Percentiles rank a stretch among this genome's conserved stretches.
These are phyloP conservation scores for Mortierella antarctica DNA, from an alignment of 192 early-diverging fungal species.

Conservation along the genomic window DNA sequence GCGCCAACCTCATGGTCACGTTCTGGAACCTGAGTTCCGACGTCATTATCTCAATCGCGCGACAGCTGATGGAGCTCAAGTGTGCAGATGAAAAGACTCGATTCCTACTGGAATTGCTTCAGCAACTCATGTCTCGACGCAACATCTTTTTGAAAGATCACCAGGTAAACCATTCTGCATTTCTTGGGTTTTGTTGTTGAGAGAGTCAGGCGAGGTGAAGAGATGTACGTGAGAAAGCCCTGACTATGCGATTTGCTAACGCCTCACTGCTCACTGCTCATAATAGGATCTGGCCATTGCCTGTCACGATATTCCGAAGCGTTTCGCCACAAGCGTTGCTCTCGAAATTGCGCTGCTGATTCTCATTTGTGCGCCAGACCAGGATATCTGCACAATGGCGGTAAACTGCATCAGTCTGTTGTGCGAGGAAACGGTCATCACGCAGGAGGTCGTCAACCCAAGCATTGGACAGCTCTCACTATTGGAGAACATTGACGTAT, in stretches of 20 bases:
- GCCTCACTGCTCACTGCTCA: not conserved
- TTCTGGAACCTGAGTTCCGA: slow-evolving; percentile 83
- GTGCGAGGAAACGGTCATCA: slow-evolving; percentile 77
- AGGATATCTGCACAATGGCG: slow-evolving; percentile 69
- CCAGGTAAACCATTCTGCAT: slow-evolving; percentile 44
- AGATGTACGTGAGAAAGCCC: too few relatives aligned
- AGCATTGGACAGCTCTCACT: slow-evolving; percentile 63
- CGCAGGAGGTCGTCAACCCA: slow-evolving; percentile 65
- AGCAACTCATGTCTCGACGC: slow-evolving; percentile 71
- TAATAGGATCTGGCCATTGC: slow-evolving; percentile 60
- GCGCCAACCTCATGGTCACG: slow-evolving; percentile 73
- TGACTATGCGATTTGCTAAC: not conserved
- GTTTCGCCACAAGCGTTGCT: slow-evolving; percentile 73
- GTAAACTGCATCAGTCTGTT: slow-evolving; percentile 75
- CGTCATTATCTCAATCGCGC: slow-evolving; percentile 75
- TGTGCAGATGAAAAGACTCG: slow-evolving; percentile 73
- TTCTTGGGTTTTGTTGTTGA: too few relatives aligned
- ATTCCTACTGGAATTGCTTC: slow-evolving; percentile 73
- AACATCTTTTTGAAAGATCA: slow-evolving; percentile 68
- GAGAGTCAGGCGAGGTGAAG: too few relatives aligned
- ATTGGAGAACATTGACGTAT: slow-evolving; percentile 76
- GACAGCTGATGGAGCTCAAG: slow-evolving; percentile 79
- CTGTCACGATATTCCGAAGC: slow-evolving; percentile 69
- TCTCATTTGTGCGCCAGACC: slow-evolving; percentile 78
- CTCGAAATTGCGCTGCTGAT: slow-evolving; percentile 83